Percentiles rank a stretch among this genome's conserved stretches.
These are phyloP conservation scores for Dichotomocladium elegans DNA, from an alignment of 371 early-diverging fungal genomes.

Conservation along the genomic window DNA sequence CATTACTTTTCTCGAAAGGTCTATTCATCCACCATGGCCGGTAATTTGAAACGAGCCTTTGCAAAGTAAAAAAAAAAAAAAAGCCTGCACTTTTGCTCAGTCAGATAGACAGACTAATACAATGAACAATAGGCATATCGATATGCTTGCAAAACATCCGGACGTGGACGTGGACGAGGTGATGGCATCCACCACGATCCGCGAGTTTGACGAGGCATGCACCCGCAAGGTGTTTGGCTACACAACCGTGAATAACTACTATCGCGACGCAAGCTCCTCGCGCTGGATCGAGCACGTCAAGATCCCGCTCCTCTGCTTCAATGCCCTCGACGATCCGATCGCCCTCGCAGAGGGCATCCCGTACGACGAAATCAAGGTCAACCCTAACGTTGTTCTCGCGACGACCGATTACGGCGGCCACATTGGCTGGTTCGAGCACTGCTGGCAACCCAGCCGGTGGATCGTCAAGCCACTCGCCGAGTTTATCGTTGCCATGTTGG, in stretches of 20 bases:
- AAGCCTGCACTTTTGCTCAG: too few relatives aligned
- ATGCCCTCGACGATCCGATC: constrained; percentile 93
- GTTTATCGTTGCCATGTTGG: constrained; percentile 65
- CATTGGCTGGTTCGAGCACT: constrained; percentile 88
- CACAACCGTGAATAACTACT: constrained; percentile 81
- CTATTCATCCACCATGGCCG: constrained; percentile 70
- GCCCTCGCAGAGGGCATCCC: constrained; percentile 72
- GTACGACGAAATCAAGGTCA: constrained; percentile 63
- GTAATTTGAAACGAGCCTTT: constrained; percentile 62
- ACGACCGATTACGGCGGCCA: constrained; percentile 90
- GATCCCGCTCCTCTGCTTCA: constrained; percentile 79
- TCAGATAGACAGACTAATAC: too few relatives aligned
- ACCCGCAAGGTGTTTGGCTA: constrained; percentile 73
- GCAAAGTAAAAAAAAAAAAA: constrained; percentile 9
- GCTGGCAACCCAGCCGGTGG: constrained; percentile 54
- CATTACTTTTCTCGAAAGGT: constrained; percentile 47
- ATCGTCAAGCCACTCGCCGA: constrained; percentile 63
- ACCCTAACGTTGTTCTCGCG: constrained; percentile 85
- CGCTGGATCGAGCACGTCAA: constrained; percentile 72
- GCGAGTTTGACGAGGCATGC: constrained; percentile 71
- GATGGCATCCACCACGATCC: constrained; percentile 46
- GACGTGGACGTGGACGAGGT: constrained; percentile 55
- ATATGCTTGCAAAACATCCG: constrained; percentile 48
- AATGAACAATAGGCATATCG: constrained; percentile 51
- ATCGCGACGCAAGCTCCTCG: constrained; percentile 69